Evolutionary conservation across 2,329 filamentous ascomycete species (phyloP), one percentile per base, ranked within the genome.

Genomic region (Botrytis hyacinthi): DNA sequence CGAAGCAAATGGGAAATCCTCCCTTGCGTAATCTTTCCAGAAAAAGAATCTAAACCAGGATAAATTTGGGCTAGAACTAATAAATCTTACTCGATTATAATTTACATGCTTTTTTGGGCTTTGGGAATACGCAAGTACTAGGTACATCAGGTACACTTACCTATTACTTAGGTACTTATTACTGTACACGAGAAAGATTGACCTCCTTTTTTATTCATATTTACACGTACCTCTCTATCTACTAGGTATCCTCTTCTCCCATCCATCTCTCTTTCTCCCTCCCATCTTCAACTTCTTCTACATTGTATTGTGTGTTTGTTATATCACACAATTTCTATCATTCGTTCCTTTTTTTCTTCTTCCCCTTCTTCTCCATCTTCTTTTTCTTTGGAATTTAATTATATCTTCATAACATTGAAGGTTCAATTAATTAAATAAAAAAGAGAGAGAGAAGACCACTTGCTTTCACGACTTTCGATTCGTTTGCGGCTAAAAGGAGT

Each of bases 151-250:
- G 10, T n/a, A 54, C 40, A 42, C 40, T 42, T 42, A 42, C 40
- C 40, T 42, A 16, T 42, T 42, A 42, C 40, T 42, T 42, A 16
- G n/a, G n/a, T n/a, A n/a, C n/a, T n/a, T n/a, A 4, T 54, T 14
- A 51, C 48, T 54, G 22, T 29, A 54, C 46, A 68, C 32, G 16
- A 68, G 32, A 68, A 16, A 57, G n/a, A 63, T 22, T 57, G 48
- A 57, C 48, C 66, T 68, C 66, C 66, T 68, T 68, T 68, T 68
- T 68, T 68, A 68, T 68, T 68, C 66, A 32, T 40, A 67, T 51
- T 51, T 67, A 67, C 46, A 51, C 32, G 22, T 51, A 51, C 26
- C 26, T 68, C 51, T 68, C 51, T 32, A n/a, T n/a, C n/a, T n/a
- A n/a, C 32, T 20, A 32, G 51, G 20, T 37, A 32, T 67, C 29